Evolutionary conservation across 2,329 filamentous ascomycete genomes (phyloP).

Genomic region (Colletotrichum coccodes): DNA sequence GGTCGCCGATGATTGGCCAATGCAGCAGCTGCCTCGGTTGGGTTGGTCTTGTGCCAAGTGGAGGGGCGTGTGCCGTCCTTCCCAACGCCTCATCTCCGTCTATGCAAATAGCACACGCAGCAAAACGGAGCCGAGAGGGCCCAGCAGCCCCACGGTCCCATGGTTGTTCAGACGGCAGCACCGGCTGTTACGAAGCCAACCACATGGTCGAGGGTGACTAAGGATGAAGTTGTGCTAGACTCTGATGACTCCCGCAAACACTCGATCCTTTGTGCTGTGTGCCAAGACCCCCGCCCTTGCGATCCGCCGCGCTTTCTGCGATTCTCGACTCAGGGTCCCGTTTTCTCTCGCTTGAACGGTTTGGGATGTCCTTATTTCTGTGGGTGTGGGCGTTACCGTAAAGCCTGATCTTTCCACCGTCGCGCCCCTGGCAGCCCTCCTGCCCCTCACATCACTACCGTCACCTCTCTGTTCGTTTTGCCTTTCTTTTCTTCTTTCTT

Average conservation of each 20-base stretch:
- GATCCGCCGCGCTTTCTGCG: slow-evolving; percentile 8
- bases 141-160: background rate
- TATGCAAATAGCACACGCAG: slow-evolving; percentile 13
- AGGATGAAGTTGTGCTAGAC: background rate
- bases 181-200: slow-evolving; percentile 23
- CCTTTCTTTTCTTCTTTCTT: too few species aligned
- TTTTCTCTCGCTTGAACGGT: slow-evolving; percentile 19
- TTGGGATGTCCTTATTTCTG: background rate
- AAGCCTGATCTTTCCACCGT: slow-evolving; percentile 17
- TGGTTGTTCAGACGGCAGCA: background rate
- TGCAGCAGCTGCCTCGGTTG: background rate
- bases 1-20: slow-evolving; percentile 20
- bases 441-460: background rate
- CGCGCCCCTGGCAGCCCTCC: background rate
- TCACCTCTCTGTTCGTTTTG: background rate
- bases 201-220: background rate
- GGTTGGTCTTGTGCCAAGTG: background rate
- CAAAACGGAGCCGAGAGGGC: background rate
- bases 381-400: background rate
- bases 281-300: background rate
- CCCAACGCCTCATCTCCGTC: background rate
- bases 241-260: slow-evolving; percentile 28
- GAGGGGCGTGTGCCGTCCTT: background rate
- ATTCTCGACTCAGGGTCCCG: slow-evolving; percentile 10
- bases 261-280: slow-evolving; percentile 19